Base-by-base conservation (phyloP, 2,329 filamentous ascomycete species). In the Phoma sp. region DNA sequence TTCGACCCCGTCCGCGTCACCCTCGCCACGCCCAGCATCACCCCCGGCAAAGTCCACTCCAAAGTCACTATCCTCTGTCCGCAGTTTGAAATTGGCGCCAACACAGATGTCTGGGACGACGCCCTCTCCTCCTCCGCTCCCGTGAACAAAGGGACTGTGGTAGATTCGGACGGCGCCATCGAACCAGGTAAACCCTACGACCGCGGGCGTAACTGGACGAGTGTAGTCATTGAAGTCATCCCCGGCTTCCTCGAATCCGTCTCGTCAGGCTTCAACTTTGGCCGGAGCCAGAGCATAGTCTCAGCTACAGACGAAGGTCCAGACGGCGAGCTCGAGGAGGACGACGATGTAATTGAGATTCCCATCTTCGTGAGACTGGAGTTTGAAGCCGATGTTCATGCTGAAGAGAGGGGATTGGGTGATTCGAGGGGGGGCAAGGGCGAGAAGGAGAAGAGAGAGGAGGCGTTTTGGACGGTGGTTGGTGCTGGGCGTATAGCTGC, bases 181-280 rank as follows among this genome's bases (percentile, higher is more conserved):
- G 92, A 96, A 74, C 91, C 91, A 0, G 95, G 93, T 46, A 98
- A 98, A 76, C 87, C 98, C n/a, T 99, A 92, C 90, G 93, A 97
- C 60, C 85, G 88, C 47, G 93, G 93, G 0, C 83, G 93, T 29
- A 99, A 98, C 74, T 97, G 93, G 91, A 95, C 95, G 14, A 95
- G 88, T 61, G 91, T 99, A 10, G 90, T 97, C 17, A 81, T 99
- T 21, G 95, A 99, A 73, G 89, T 99, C 12, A 85, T 97, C 0
- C 85, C 93, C 67, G 66, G 82, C 59, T 57, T 76, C 20, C 34
- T 69, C 15, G 57, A 59, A 10, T 50, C 57, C 28, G 17, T 60
- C 25, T 36, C 36, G 1, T 40, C 43, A 2, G 32, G 20, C 4
- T 48, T 43, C 12, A 43, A 20, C 20, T 34, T 53, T 9, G 50